Evolutionary conservation across 2,329 filamentous ascomycete species (phyloP).

Genomic region (Pseudocercospora musae): DNA sequence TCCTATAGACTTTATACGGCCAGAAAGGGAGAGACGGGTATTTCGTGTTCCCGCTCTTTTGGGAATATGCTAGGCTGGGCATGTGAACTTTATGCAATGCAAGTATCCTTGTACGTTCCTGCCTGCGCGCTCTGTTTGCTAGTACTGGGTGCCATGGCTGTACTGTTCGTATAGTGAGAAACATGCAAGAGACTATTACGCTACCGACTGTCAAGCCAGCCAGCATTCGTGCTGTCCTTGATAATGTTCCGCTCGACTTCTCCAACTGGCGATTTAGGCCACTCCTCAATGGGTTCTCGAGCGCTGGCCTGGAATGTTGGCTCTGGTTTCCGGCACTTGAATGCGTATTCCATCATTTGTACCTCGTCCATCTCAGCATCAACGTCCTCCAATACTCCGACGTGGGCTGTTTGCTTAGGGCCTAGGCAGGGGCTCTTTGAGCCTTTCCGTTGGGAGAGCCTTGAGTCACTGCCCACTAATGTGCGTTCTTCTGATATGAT

Average conservation of each 20-base stretch:
- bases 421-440: background rate
- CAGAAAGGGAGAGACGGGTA: background rate
- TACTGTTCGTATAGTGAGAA: background rate
- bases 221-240: background rate
- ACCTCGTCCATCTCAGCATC: background rate
- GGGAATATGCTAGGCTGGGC: background rate
- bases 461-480: background rate
- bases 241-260: background rate
- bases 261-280: background rate
- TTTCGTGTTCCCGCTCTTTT: background rate
- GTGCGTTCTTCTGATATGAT: background rate
- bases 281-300: background rate
- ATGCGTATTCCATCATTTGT: background rate
- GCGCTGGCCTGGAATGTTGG: background rate
- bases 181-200: background rate
- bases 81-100: background rate
- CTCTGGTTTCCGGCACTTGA: background rate
- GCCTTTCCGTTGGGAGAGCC: background rate
- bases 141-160: background rate
- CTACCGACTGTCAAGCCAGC: background rate
- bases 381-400: background rate
- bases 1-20: no score
- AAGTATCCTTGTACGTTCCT: background rate
- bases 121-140: background rate
- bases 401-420: background rate